Evolutionary conservation across 2,329 filamentous ascomycete genomes (phyloP).

Genomic region (Penicillium sp.): DNA sequence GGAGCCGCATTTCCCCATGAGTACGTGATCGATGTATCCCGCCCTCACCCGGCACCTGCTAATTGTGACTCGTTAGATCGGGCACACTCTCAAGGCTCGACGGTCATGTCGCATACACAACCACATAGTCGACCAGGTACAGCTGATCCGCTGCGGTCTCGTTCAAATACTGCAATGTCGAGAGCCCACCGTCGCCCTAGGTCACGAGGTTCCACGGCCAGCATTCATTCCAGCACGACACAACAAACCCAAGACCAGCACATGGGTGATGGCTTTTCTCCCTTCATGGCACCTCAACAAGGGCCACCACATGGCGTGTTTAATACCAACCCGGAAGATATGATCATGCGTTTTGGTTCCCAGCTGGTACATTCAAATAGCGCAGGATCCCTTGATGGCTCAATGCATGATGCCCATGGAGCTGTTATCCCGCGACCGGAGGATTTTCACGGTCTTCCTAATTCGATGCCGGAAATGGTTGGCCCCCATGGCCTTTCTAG

Average conservation of each 20-base stretch:
- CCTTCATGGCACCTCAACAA: slow-evolving; percentile 36
- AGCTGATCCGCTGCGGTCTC: slow-evolving; percentile 37
- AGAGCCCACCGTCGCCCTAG: slow-evolving; percentile 39
- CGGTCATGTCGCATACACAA: slow-evolving; percentile 35
- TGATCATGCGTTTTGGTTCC: slow-evolving; percentile 43
- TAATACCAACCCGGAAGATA: slow-evolving; percentile 40
- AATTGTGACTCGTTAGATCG: slow-evolving; percentile 24
- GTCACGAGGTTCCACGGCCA: slow-evolving; percentile 45
- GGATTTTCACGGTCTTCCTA: slow-evolving; percentile 35
- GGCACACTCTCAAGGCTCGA: slow-evolving; percentile 35
- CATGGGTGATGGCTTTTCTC: slow-evolving; percentile 34
- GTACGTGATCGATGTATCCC: slow-evolving; percentile 14
- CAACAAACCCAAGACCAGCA: slow-evolving; percentile 43
- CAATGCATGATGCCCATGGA: slow-evolving; percentile 35
- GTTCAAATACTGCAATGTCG: slow-evolving; percentile 39
- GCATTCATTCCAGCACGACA: slow-evolving; percentile 45
- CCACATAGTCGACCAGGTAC: slow-evolving; percentile 39
- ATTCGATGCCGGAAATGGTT: slow-evolving; percentile 32
- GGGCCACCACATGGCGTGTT: slow-evolving; percentile 33
- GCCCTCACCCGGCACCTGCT: slow-evolving; percentile 9
- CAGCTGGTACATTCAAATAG: slow-evolving; percentile 38
- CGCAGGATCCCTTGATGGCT: slow-evolving; percentile 33
- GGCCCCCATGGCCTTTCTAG: slow-evolving; percentile 25
- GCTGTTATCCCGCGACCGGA: slow-evolving; percentile 33
- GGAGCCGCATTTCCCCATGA: slow-evolving; percentile 16